phyloP scores from a whole-genome alignment of 306 rosid genomes.

The Cajanus cajan region DNA sequence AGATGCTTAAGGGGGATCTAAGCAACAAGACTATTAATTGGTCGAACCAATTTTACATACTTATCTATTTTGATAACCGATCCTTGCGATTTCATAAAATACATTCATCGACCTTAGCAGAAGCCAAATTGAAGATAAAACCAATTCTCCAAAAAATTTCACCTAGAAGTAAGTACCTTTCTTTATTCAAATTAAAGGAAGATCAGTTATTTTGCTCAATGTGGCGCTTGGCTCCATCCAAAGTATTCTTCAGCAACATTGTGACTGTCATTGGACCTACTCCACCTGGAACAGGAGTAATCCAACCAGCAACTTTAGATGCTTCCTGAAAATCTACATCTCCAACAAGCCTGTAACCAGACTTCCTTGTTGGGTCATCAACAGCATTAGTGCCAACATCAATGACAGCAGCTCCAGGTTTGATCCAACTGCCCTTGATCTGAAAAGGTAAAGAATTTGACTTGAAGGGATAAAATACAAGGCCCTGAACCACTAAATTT shows the following conservation, averaged over 20 bases:
- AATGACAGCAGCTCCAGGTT: conserved; percentile 92
- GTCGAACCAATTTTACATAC: neutral
- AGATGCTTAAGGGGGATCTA: too few species aligned
- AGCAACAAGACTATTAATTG: neutral
- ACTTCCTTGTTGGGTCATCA: conserved; percentile 73
- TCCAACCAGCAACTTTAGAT: conserved; percentile 79
- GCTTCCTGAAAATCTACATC: conserved; percentile 89
- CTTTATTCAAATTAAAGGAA: conserved; percentile 7
- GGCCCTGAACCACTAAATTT: neutral
- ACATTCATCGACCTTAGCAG: conserved; percentile 17
- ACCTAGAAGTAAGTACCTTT: neutral
- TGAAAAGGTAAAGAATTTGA: conserved; percentile 12
- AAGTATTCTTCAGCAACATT: conserved; percentile 79
- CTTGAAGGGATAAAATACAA: neutral
- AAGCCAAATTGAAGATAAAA: neutral
- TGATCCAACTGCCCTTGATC: conserved; percentile 93
- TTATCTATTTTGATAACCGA: conserved; percentile 2
- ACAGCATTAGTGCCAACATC: conserved; percentile 92
- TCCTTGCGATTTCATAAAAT: neutral
- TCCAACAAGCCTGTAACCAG: conserved; percentile 87
- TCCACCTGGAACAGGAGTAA: conserved; percentile 96
- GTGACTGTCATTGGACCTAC: conserved; percentile 95
- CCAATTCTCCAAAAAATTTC: conserved; percentile 16
- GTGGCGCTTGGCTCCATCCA: conserved; percentile 78
- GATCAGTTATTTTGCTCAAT: conserved; percentile 43